Evolutionary conservation across 106 monocot species (phyloP), one percentile per base, ranked within the genome.

Genomic region (Allium fistulosum): DNA sequence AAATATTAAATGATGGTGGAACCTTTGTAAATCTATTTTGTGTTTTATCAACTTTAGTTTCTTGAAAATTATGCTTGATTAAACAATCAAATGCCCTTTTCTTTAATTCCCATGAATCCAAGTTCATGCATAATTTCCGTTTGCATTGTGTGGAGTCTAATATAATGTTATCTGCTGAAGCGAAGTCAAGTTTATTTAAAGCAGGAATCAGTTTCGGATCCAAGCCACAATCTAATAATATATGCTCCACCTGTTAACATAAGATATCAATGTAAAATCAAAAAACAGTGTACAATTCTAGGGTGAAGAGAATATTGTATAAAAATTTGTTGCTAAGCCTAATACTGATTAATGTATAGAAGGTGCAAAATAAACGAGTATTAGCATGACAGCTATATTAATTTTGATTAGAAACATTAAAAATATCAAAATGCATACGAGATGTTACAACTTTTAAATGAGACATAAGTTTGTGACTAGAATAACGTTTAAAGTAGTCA

Each of bases 191-290:
- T 48, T 55, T 65, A 13, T 74, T 50, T 49, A 49, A 10, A 17
- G 51, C 50, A 46, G 46, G 53, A 50, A 68, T 8, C 16, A 72
- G 51, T 48, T 45, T 62, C 22, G 70, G 57, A 72, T 81, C 63
- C 11, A 76, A 27, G 17, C 76, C 52, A 16, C 81, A 81, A 61
- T 69, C 53, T 45, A 48, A 57, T 69, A 62, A 65, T 46, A 77
- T 49, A 59, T 64, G 62, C 15, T 73, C 73, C 69, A 77, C 59
- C 81, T 81, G 77, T 67, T 67, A 48, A 48, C 63, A 62, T 62
- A 63, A 46, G 8, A 63, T 48, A 45, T 47, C 46, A 63, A 6
- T 63, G 46, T 17, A 37, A 37, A 37, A 37, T 37, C 5, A 14
- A 48, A 63, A 17, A 48, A 26, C 3, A 26, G 27, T 7, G 48